Conservation (phyloP, 176 grass and related monocot species). For the Melocanna baccifera region DNA sequence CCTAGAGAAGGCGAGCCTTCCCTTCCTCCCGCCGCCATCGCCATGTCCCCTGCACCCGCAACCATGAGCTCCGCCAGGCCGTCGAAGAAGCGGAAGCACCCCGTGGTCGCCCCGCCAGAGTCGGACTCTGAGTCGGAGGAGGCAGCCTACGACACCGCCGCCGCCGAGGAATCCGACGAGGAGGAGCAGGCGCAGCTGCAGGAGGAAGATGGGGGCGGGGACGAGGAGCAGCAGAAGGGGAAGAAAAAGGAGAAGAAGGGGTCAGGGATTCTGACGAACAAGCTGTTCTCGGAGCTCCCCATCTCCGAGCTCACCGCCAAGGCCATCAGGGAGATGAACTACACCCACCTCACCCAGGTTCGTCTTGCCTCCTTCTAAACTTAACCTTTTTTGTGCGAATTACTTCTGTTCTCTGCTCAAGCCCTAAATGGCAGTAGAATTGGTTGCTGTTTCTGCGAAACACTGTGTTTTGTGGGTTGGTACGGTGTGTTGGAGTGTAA, state of each 20-base stretch:
- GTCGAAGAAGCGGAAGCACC: slow-evolving; percentile 38
- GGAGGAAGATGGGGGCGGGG: neutral
- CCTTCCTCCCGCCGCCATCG: neutral
- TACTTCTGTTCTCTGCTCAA: neutral
- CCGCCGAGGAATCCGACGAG: neutral
- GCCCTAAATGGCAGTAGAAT: neutral
- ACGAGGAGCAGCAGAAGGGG: neutral
- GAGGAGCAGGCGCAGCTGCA: neutral
- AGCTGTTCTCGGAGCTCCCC: slow-evolving; percentile 62
- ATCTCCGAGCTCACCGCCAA: slow-evolving; percentile 59
- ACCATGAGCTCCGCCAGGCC: slow-evolving; percentile 1
- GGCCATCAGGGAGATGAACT: slow-evolving; percentile 72
- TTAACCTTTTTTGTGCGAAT: neutral
- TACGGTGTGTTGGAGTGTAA: too few relatives aligned
- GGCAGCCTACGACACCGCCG: slow-evolving; percentile 17
- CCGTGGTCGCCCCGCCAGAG: slow-evolving; percentile 18
- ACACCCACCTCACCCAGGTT: slow-evolving; percentile 69
- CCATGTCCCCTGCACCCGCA: neutral
- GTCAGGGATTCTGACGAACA: slow-evolving; percentile 43
- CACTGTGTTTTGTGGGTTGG: neutral
- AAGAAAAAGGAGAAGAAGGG: slow-evolving; percentile 9
- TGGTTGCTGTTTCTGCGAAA: neutral
- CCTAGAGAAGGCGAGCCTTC: neutral
- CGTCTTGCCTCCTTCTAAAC: neutral
- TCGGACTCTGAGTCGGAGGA: slow-evolving; percentile 42